Evolutionary conservation across 1,284 basidiomycete species (phyloP), one percentile per base, ranked within the genome.

Genomic region (Marasmius sp.): DNA sequence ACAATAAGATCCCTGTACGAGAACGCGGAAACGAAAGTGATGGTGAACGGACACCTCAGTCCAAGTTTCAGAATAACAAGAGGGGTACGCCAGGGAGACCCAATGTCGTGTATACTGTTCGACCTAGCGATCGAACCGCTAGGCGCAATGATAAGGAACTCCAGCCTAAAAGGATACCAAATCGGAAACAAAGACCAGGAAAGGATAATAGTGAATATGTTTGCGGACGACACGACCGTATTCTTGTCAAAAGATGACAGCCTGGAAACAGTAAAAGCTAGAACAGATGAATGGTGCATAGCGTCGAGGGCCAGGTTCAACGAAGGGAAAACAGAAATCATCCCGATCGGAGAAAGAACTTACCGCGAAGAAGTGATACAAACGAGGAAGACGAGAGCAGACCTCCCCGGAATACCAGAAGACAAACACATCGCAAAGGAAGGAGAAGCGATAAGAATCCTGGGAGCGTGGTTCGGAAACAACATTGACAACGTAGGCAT

Each of bases 301-400:
- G 75, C 71, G 0, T 70, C 75, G 1, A 67, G 66, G 0, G 74
- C 75, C 0, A 69, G 67, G n/a, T 77, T 77, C 57, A 77, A 78
- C 59, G 59, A 64, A 0, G 54, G 53, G 0, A 77, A 77, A 56
- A 78, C 74, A 0, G 71, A 74, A 57, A 67, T 75, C 0, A 68
- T 79, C 1, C 76, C 73, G 0, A 66, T 77, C 0, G 74, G 75
- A 2, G 2, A 36, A 43, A 10, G 11, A 6, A 50, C 56, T 22
- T 66, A 64, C 66, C 36, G 67, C 11, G 49, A 48, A 33, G 47
- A 55, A 45, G 20, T 57, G 3, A 7, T 8, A 10, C 10, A 63
- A 12, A 36, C 60, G 9, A 12, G 11, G 33, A 48, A 22, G 0
- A 20, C 64, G 34, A 12, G 37, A 3, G 18, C 61, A 47, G 27